Percentiles rank a stretch among this genome's conserved stretches.
Conservation (phyloP, 495 filamentous ascomycete genomes). For the Aspergillus sclerotioniger region DNA sequence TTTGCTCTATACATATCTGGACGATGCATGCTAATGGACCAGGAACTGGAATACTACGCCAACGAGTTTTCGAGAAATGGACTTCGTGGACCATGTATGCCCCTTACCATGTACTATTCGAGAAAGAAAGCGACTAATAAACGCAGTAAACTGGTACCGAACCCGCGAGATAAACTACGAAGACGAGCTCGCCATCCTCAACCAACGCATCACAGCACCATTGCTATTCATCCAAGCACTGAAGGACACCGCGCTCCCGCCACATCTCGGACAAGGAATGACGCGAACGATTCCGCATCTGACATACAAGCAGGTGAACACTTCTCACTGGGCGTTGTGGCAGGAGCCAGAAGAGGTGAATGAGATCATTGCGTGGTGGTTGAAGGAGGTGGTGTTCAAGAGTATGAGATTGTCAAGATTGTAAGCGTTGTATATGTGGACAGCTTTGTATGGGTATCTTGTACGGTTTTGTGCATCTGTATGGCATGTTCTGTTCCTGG, state of each 20-base stretch:
- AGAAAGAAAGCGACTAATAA: slow-evolving; percentile 1
- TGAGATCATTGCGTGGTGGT: slow-evolving; percentile 44
- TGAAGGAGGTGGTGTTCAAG: slow-evolving; percentile 40
- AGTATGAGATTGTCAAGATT: slow-evolving; percentile 21
- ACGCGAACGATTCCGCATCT: slow-evolving; percentile 59
- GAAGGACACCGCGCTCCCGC: slow-evolving; percentile 66
- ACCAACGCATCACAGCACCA: slow-evolving; percentile 59
- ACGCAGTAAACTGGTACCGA: slow-evolving; percentile 77
- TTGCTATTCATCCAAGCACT: slow-evolving; percentile 70
- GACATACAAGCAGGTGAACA: slow-evolving; percentile 55
- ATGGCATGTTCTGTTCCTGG: too few relatives aligned
- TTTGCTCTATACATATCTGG: neutral
- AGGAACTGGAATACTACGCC: slow-evolving; percentile 76
- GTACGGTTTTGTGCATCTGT: too few relatives aligned
- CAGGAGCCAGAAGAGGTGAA: slow-evolving; percentile 61
- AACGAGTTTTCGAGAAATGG: slow-evolving; percentile 68
- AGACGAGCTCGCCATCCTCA: slow-evolving; percentile 61
- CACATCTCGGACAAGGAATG: slow-evolving; percentile 66
- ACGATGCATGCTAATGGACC: slow-evolving; percentile 11
- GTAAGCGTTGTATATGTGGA: slow-evolving; percentile 9
- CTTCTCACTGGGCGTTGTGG: slow-evolving; percentile 69
- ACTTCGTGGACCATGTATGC: slow-evolving; percentile 68
- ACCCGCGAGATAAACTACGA: slow-evolving; percentile 67
- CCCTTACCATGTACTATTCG: neutral
- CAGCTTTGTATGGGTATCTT: too few relatives aligned